Evolutionary conservation across 257 asterid genomes (phyloP).

Genomic region (Nicotiana otophora): DNA sequence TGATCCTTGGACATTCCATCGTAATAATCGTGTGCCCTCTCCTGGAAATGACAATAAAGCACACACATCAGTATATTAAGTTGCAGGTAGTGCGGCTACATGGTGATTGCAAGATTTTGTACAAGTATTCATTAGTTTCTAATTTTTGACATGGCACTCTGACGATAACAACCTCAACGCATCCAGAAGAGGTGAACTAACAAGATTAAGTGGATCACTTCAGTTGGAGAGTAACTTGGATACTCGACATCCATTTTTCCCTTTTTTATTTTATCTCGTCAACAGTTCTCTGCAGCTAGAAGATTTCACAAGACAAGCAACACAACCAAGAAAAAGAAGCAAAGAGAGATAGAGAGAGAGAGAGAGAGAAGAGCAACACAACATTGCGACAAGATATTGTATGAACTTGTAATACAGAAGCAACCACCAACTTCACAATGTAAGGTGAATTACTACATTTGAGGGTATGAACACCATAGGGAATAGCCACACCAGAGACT

Average conservation of each 20-base stretch:
- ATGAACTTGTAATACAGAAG: too few species aligned
- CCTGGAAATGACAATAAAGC: slow-evolving; percentile 36
- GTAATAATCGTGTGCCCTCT: slow-evolving; percentile 80
- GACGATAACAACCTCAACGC: background rate
- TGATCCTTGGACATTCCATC: slow-evolving; percentile 85
- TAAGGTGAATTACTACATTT: background rate
- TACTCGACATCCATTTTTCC: background rate
- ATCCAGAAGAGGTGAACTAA: background rate
- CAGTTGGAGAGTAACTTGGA: background rate
- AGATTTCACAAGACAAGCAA: too few species aligned
- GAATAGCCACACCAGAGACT: background rate
- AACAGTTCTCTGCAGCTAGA: too few species aligned
- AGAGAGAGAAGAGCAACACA: too few species aligned
- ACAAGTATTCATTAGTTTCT: background rate
- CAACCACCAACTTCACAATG: too few species aligned
- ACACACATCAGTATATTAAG: background rate
- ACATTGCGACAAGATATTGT: too few species aligned
- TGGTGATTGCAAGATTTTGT: background rate
- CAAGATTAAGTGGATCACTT: background rate
- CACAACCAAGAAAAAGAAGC: too few species aligned
- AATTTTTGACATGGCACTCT: background rate
- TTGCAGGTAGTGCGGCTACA: background rate
- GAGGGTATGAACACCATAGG: background rate
- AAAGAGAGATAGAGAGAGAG: too few species aligned
- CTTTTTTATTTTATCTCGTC: too few species aligned